Evolutionary conservation across 164 flowering plant genomes (phyloP).

Genomic region (Vitis rotundifolia): DNA sequence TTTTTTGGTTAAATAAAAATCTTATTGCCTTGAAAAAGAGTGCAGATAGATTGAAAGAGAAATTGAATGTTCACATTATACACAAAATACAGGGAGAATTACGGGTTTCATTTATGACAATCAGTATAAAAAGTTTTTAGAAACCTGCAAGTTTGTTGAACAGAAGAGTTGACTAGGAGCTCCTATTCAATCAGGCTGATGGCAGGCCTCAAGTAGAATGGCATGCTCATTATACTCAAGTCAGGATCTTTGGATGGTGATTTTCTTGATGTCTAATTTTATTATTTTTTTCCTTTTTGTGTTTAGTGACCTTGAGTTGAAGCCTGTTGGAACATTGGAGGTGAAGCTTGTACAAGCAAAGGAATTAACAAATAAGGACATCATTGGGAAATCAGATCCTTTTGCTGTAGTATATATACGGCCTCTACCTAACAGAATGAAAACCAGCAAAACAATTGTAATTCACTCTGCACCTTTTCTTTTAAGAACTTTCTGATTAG

Average conservation of each 20-base stretch:
- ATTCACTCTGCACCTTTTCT: conserved; percentile 19
- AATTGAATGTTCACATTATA: too few species aligned
- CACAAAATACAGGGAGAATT: too few species aligned
- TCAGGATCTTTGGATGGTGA: neutral
- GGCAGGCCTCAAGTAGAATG: too few species aligned
- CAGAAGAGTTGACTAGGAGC: too few species aligned
- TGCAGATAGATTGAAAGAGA: too few species aligned
- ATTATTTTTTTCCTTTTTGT: conserved; percentile 3
- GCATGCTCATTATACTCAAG: too few species aligned
- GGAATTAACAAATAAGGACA: conserved; percentile 85
- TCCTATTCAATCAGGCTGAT: too few species aligned
- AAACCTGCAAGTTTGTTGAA: too few species aligned
- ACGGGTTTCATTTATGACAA: too few species aligned
- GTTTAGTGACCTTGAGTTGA: conserved; percentile 84
- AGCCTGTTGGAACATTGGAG: conserved; percentile 89
- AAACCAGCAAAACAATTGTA: conserved; percentile 86
- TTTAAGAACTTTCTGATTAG: neutral
- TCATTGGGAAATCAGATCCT: conserved; percentile 98
- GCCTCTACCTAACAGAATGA: conserved; percentile 80
- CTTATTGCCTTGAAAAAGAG: too few species aligned
- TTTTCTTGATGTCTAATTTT: neutral
- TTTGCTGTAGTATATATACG: conserved; percentile 82
- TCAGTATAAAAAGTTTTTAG: too few species aligned
- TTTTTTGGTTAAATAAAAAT: too few species aligned
- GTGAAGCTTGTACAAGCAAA: conserved; percentile 98